Base-by-base conservation (phyloP, 2,329 filamentous ascomycete species). In the Pseudophaeomoniella oleicola region DNA sequence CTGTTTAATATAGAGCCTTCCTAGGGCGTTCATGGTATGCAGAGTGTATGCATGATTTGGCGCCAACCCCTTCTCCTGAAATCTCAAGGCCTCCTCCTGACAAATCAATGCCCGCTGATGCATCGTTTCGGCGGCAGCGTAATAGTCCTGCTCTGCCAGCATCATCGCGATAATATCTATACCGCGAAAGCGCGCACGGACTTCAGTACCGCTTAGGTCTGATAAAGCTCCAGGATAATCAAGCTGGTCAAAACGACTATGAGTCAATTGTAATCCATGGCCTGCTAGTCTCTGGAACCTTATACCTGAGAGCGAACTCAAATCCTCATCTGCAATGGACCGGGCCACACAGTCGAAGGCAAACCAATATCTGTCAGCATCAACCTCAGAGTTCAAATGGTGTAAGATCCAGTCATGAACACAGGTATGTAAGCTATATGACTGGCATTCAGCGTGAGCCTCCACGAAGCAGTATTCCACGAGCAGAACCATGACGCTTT, bases 41-140 rank as follows among this genome's bases (percentile, higher is more conserved):
- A 48, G 39, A n/a, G 43, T 49, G 2, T 19, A 40, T 16, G 16
- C 32, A 38, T 49, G 40, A 31, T 46, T 39, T 19, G 35, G 19
- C n/a, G 33, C 41, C 43, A n/a, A n/a, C n/a, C n/a, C n/a, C n/a
- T n/a, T n/a, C n/a, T n/a, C n/a, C n/a, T n/a, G n/a, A n/a, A n/a
- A n/a, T n/a, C n/a, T n/a, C 1, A 45, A 27, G 16, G 38, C 39
- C 34, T 46, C 40, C 39, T 48, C 39, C 3, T 30, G 19, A 12
- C 44, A n/a, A n/a, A n/a, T n/a, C n/a, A n/a, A n/a, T n/a, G n/a
- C n/a, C n/a, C n/a, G n/a, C 44, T 36, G 22, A 13, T 29, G 10
- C 22, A 29, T 29, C 22, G 10, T 29, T 10, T 29, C 22, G 10
- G 22, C 13, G 22, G 10, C 13, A 29, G 22, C 13, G 10, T 29